These are phyloP conservation scores for Rhinocladiella mackenziei DNA, from an alignment of 2,329 filamentous ascomycete genomes.

Conservation along the genomic window DNA sequence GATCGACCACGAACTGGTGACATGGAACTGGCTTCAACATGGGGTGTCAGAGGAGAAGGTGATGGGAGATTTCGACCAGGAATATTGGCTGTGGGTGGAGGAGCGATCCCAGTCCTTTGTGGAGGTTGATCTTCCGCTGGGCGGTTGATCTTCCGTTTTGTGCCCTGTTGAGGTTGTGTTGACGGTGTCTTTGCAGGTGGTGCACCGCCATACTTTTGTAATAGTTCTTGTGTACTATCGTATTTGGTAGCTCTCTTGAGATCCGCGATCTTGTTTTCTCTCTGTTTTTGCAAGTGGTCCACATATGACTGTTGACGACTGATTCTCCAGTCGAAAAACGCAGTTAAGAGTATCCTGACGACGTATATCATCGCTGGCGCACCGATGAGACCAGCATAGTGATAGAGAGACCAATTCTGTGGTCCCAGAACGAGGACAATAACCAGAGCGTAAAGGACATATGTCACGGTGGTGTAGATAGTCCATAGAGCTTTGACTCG, in stretches of 20 bases:
- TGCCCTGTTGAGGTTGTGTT: constrained; percentile 30
- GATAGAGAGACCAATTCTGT: constrained; percentile 68
- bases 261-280: constrained; percentile 83
- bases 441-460: constrained; percentile 80
- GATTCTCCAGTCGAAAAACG: constrained; percentile 78
- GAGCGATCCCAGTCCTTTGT: constrained; percentile 53
- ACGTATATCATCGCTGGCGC: constrained; percentile 79
- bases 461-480: constrained; percentile 84
- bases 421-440: constrained; percentile 80
- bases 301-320: constrained; percentile 64
- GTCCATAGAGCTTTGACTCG: constrained; percentile 82
- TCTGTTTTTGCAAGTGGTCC: constrained; percentile 71
- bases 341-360: constrained; percentile 61
- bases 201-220: constrained; percentile 85
- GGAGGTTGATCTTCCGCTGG: constrained; percentile 32
- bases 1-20: constrained; percentile 14
- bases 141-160: constrained; percentile 31
- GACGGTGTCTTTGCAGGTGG: constrained; percentile 43
- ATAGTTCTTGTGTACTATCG: constrained; percentile 84
- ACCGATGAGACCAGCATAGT: constrained; percentile 74
- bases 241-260: constrained; percentile 94
- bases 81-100: constrained; percentile 65
- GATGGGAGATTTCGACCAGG: constrained; percentile 38
- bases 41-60: constrained; percentile 30
- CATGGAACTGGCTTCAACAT: constrained; percentile 15